phyloP scores from a whole-genome alignment of 495 filamentous ascomycete species.

The Talaromyces stipitatus region DNA sequence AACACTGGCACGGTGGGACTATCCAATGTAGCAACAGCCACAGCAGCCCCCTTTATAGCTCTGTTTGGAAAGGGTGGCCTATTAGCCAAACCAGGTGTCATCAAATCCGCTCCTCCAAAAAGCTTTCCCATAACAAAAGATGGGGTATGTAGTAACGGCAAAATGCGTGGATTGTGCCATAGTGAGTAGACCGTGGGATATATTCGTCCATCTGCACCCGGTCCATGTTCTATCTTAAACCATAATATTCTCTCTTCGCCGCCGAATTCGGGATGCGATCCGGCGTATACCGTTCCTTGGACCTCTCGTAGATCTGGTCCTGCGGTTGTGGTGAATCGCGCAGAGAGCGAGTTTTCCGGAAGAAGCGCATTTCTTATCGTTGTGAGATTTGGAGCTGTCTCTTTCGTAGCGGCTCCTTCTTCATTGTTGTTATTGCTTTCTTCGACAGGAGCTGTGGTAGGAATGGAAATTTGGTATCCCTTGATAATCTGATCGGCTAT shows the following conservation, averaged over 20 bases:
- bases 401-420: constrained; percentile 30
- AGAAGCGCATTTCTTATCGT: constrained; percentile 54
- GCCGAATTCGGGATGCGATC: constrained; percentile 36
- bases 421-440: constrained; percentile 11
- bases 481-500: constrained; percentile 64
- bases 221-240: constrained; percentile 58
- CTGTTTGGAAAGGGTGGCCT: constrained; percentile 59
- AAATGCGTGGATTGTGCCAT: constrained; percentile 54
- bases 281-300: constrained; percentile 59
- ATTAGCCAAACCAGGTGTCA: constrained; percentile 63
- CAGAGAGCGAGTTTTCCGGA: constrained; percentile 56
- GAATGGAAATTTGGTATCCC: constrained; percentile 47
- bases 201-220: constrained; percentile 37
- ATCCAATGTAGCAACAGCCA: constrained; percentile 59
- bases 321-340: constrained; percentile 61
- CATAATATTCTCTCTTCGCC: constrained; percentile 62
- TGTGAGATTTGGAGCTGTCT: constrained; percentile 36
- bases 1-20: constrained; percentile 54
- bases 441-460: constrained; percentile 26
- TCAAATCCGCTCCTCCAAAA: constrained; percentile 60
- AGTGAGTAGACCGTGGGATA: constrained; percentile 66
- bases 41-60: constrained; percentile 54
- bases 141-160: constrained; percentile 59
- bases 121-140: constrained; percentile 57
- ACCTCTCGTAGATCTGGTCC: constrained; percentile 59